A percentile compares a stretch with the other conserved stretches of the same genome.
Conservation (phyloP, 306 rosid genomes). For the Canavalia ensiformis region DNA sequence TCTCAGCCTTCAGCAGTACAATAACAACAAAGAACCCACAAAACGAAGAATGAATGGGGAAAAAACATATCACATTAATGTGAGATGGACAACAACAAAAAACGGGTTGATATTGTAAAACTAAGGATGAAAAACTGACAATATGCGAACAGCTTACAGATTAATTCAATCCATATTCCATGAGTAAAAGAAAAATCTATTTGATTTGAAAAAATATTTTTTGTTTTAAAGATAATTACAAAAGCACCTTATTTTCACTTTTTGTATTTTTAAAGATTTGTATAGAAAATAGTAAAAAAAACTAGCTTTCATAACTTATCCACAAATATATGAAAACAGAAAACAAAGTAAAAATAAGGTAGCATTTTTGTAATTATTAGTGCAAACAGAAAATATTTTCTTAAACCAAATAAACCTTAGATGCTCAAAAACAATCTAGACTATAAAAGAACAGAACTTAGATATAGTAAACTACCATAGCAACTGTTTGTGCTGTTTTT, state of each 20-base stretch:
- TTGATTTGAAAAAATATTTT: background rate
- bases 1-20: too few relatives aligned
- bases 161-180: background rate
- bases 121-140: background rate
- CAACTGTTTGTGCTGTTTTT: background rate
- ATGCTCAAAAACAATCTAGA: slow-evolving; percentile 20
- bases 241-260: background rate
- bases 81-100: slow-evolving; percentile 16
- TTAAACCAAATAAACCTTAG: background rate
- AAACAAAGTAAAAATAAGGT: background rate
- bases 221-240: too few relatives aligned
- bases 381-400: background rate
- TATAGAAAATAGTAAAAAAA: too few relatives aligned
- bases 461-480: background rate
- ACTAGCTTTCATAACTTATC: background rate
- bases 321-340: too few relatives aligned
- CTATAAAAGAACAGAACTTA: background rate
- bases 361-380: background rate
- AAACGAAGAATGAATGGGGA: slow-evolving; percentile 9
- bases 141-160: background rate
- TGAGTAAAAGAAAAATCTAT: background rate
- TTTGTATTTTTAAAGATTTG: too few relatives aligned
- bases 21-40: too few relatives aligned
- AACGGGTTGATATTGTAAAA: slow-evolving; percentile 25
- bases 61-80: slow-evolving; percentile 1